Conservation (phyloP, 495 filamentous ascomycete genomes). For the Penicillium riverlandense region DNA sequence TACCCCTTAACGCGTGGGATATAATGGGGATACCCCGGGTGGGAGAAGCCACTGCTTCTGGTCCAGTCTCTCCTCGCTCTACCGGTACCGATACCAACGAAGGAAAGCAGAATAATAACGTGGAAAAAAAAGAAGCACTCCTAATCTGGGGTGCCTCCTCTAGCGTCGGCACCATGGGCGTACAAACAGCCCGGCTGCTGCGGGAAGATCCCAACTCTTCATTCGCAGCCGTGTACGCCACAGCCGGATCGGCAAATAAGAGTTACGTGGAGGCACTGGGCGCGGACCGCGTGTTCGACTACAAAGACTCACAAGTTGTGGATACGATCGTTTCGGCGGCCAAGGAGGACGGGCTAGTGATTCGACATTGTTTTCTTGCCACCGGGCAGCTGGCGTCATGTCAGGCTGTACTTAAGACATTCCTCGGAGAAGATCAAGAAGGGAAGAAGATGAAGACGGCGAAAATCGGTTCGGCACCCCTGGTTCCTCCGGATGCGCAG, state of each 20-base stretch:
- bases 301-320: conserved; percentile 37
- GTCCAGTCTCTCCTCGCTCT: conserved; percentile 18
- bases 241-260: conserved; percentile 39
- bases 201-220: conserved; percentile 21
- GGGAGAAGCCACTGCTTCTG: conserved; percentile 15
- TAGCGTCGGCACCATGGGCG: conserved; percentile 30
- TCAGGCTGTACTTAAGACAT: conserved; percentile 32
- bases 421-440: conserved; percentile 11
- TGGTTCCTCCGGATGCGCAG: conserved; percentile 20
- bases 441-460: conserved; percentile 7
- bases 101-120: conserved; percentile 14
- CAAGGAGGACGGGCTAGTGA: conserved; percentile 28
- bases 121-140: conserved; percentile 23
- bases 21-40: conserved; percentile 17
- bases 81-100: conserved; percentile 25
- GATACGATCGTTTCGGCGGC: conserved; percentile 34
- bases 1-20: conserved; percentile 25
- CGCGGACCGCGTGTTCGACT: conserved; percentile 43
- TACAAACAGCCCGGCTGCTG: conserved; percentile 35
- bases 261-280: conserved; percentile 38
- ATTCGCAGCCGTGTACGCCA: conserved; percentile 35
- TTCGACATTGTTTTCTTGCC: conserved; percentile 36
- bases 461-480: conserved; percentile 32
- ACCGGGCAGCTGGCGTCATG: conserved; percentile 23
- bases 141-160: conserved; percentile 45